Percentiles rank a stretch among this genome's conserved stretches.
Conservation (phyloP, 2,329 filamentous ascomycete genomes). For the Monosporascus sp. region DNA sequence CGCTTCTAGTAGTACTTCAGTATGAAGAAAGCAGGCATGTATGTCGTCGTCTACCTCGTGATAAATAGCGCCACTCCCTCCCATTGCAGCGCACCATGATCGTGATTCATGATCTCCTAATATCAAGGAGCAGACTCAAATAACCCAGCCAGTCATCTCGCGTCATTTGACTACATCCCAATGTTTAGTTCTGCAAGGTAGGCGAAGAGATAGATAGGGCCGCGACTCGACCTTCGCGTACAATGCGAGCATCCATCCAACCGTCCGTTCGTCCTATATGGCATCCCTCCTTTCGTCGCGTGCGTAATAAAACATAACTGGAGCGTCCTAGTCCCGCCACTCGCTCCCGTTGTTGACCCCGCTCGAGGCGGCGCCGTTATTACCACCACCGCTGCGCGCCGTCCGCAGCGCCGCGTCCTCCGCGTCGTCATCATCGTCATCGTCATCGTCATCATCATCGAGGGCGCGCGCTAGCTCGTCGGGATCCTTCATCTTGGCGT, state of each 20-base stretch:
- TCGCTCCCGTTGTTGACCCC: slow-evolving; percentile 24
- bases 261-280: background rate
- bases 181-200: too few relatives aligned
- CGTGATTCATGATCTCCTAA: too few relatives aligned
- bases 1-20: too few relatives aligned
- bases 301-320: background rate
- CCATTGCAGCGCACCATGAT: too few relatives aligned
- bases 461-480: slow-evolving; percentile 59
- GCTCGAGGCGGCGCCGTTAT: slow-evolving; percentile 9
- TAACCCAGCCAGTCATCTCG: too few relatives aligned
- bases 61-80: too few relatives aligned
- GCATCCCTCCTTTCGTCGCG: background rate
- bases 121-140: too few relatives aligned
- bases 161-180: too few relatives aligned
- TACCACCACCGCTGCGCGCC: slow-evolving; percentile 4
- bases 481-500: slow-evolving; percentile 62
- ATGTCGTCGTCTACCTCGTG: too few relatives aligned
- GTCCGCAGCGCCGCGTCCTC: slow-evolving; percentile 7
- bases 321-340: slow-evolving; percentile 16
- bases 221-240: background rate
- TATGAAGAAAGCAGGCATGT: too few relatives aligned
- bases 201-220: too few relatives aligned
- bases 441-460: slow-evolving; percentile 53
- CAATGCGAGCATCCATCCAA: background rate
- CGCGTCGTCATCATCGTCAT: slow-evolving; percentile 19